phyloP scores from a whole-genome alignment of 2,329 filamentous ascomycete species.

The Ophiocordyceps unilateralis region DNA sequence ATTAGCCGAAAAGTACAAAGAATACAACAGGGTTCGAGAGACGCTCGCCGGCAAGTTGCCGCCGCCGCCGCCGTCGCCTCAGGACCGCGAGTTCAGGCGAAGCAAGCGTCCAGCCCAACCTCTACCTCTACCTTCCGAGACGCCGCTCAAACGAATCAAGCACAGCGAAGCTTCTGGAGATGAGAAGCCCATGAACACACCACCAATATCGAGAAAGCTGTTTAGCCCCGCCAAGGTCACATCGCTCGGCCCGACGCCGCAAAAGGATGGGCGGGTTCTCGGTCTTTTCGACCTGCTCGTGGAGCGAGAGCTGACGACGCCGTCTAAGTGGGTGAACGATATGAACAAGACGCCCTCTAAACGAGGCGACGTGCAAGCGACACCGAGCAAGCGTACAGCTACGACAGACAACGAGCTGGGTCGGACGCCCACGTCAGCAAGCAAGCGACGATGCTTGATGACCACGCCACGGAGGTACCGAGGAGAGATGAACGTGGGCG shows the following conservation, averaged over 20 bases:
- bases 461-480: constrained; percentile 46
- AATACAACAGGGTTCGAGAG: constrained; percentile 51
- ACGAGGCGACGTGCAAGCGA: constrained; percentile 16
- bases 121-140: constrained; percentile 16
- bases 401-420: constrained; percentile 17
- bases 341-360: constrained; percentile 1
- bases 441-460: constrained; percentile 41
- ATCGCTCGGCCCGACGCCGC: constrained; percentile 60
- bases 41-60: constrained; percentile 35
- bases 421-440: constrained; percentile 34
- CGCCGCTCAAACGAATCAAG: constrained; percentile 34
- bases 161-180: constrained; percentile 27
- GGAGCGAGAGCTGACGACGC: constrained; percentile 30
- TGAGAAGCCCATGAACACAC: constrained; percentile 32
- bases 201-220: constrained; percentile 37
- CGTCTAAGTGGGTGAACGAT: constrained; percentile 24
- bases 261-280: constrained; percentile 59
- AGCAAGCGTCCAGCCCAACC: constrained; percentile 25
- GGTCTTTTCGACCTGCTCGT: constrained; percentile 59
- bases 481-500: constrained; percentile 18
- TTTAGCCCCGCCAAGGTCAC: constrained; percentile 43
- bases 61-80: constrained; percentile 14
- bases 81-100: constrained; percentile 5
- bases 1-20: constrained; percentile 56
- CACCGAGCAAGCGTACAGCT: constrained; percentile 27